phyloP scores from a whole-genome alignment of 306 rosid species.

The Fragaria ananassa region DNA sequence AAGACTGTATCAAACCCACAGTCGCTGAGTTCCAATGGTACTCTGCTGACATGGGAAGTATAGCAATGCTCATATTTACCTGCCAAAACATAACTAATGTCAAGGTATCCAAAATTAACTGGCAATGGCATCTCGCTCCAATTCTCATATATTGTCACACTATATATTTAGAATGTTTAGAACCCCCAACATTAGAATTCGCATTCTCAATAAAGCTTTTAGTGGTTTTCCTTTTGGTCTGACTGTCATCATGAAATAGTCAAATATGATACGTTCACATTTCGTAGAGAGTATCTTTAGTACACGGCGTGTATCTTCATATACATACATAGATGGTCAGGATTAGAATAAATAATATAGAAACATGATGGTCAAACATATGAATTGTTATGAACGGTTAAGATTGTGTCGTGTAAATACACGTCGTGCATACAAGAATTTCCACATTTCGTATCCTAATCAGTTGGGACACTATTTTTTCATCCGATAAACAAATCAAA shows the following conservation, averaged over 20 bases:
- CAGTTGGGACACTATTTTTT: no score
- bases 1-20: slow-evolving; percentile 91
- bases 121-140: neutral
- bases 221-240: neutral
- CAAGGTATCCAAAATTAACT: neutral
- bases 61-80: slow-evolving; percentile 99
- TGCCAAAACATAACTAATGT: slow-evolving; percentile 32
- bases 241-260: neutral
- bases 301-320: no score
- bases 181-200: neutral
- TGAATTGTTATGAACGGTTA: no score
- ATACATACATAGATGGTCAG: no score
- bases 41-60: slow-evolving; percentile 98
- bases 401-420: no score
- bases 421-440: no score
- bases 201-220: neutral
- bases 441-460: no score
- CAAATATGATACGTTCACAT: neutral
- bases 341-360: no score
- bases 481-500: no score
- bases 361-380: no score
- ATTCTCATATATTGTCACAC: neutral
- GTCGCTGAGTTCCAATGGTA: slow-evolving; percentile 83
- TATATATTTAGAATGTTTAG: neutral
- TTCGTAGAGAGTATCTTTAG: no score